Evolutionary conservation across 1,139 yeast species (phyloP), one percentile per base, ranked within the genome.

Genomic region (Candida sojae): DNA sequence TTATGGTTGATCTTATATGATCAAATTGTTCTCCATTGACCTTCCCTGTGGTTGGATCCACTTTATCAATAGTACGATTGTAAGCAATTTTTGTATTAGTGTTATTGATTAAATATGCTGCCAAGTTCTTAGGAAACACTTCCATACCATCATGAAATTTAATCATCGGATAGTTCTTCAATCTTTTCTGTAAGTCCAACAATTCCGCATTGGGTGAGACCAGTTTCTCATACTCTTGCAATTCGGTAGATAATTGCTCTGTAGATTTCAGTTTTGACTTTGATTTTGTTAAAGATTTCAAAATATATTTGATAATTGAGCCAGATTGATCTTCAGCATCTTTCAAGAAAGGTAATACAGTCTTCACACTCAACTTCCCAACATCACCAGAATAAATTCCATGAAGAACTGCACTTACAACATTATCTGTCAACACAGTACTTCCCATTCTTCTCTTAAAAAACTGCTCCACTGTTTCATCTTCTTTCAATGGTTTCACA

Each of bases 331-430:
- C 60, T 61, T 89, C 97, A 46, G 82, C 64, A 23, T 76, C 69
- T 44, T 76, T 80, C 52, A 89, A 59, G 11, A 67, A 55, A 0
- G 83, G 81, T 49, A 85, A 57, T 0, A 86, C 77, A 1, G 87
- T 73, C 23, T 79, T 70, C 0, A 87, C 82, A 66, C 96, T 88
- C 41, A 93, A 68, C 50, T 80, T 72, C 9, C 77, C 61, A 3
- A 83, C 76, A 63, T 92, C 96, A 1, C 96, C 97, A 5, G 96
- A 97, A 63, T 91, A 93, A 1, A 93, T 84, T 0, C 99, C 99
- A 60, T 91, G 91, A 60, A 87, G 72, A 4, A 92, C 70, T 0
- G 97, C 98, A 63, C 96, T 88, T 13, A 87, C 67, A 11, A 93
- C 68, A 48, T 88, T 83, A 44, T 81, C 79, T 2, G 89, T 78